A percentile compares a stretch with the other conserved stretches of the same genome.
Evolutionary conservation across 257 asterid species (phyloP).

Genomic region (Nicotiana paniculata): DNA sequence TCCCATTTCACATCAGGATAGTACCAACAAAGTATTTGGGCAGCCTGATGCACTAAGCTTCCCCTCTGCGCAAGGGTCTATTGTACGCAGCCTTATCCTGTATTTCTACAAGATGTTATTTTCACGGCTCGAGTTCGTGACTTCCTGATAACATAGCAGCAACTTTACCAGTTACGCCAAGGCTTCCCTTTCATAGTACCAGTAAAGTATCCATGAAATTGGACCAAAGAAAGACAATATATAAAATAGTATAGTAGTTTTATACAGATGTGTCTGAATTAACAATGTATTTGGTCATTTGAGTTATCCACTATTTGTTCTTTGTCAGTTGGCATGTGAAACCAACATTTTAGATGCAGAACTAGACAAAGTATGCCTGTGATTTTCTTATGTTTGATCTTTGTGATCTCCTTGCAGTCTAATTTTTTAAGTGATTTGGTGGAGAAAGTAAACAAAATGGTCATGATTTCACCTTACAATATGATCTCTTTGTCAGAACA

Average conservation of each 20-base stretch:
- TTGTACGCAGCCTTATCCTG: too few relatives aligned
- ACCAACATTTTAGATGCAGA: slow-evolving; percentile 6
- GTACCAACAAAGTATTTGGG: neutral
- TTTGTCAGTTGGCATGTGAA: slow-evolving; percentile 10
- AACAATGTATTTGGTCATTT: neutral
- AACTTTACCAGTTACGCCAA: too few relatives aligned
- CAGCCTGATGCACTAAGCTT: too few relatives aligned
- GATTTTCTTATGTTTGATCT: neutral
- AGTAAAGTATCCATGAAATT: neutral
- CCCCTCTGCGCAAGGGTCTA: too few relatives aligned
- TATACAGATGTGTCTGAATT: neutral
- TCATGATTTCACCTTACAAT: neutral
- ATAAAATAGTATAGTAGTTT: neutral
- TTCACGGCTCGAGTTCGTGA: too few relatives aligned
- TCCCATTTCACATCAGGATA: neutral
- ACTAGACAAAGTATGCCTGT: slow-evolving; percentile 1
- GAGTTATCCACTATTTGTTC: slow-evolving; percentile 1
- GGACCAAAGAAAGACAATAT: neutral
- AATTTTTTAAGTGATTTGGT: neutral
- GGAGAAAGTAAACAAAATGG: neutral
- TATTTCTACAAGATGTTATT: too few relatives aligned
- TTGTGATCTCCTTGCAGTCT: neutral
- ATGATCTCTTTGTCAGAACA: slow-evolving; percentile 2
- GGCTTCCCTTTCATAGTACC: too few relatives aligned
- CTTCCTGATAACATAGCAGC: too few relatives aligned